Evolutionary conservation across 768 basidiomycete species (phyloP).

Genomic region (Leucosporidium scottii): DNA sequence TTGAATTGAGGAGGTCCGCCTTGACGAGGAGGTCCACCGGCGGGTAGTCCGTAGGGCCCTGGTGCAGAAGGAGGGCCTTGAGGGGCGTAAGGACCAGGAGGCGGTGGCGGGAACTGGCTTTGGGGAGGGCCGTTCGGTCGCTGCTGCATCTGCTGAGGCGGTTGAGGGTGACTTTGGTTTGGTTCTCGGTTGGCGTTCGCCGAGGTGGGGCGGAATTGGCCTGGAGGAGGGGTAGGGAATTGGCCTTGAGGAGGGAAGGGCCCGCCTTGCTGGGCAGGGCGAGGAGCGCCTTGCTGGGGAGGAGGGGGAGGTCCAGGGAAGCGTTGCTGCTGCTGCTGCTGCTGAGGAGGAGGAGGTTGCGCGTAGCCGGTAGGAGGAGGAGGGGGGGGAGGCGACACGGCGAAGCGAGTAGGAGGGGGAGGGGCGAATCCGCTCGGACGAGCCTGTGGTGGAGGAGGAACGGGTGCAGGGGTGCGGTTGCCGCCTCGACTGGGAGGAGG

Average conservation of each 20-base stretch:
- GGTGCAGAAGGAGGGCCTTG: neutral
- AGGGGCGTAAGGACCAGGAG: constrained; percentile 15
- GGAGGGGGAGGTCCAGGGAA: constrained; percentile 35
- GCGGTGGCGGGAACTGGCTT: constrained; percentile 40
- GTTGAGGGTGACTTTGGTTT: neutral
- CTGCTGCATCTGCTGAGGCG: neutral
- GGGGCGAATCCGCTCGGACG: neutral
- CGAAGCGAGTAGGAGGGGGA: constrained; percentile 8
- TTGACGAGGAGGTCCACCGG: constrained; percentile 40
- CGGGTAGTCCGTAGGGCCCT: constrained; percentile 29
- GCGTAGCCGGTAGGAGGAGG: constrained; percentile 31
- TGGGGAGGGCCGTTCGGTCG: constrained; percentile 9
- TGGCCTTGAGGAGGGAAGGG: neutral
- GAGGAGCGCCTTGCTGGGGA: constrained; percentile 34
- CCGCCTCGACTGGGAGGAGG: constrained; percentile 49
- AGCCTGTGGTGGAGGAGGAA: constrained; percentile 44
- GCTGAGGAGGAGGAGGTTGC: constrained; percentile 9
- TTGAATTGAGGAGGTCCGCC: constrained; percentile 38
- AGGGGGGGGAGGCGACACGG: constrained; percentile 31
- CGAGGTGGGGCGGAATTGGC: no score
- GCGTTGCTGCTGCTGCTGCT: constrained; percentile 2
- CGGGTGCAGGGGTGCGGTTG: constrained; percentile 34
- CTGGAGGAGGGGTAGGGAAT: constrained; percentile 5
- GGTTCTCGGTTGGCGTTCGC: neutral
- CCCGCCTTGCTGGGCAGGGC: constrained; percentile 31